Conservation (phyloP, 345 rosid species). For the Eutrema japonicum region DNA sequence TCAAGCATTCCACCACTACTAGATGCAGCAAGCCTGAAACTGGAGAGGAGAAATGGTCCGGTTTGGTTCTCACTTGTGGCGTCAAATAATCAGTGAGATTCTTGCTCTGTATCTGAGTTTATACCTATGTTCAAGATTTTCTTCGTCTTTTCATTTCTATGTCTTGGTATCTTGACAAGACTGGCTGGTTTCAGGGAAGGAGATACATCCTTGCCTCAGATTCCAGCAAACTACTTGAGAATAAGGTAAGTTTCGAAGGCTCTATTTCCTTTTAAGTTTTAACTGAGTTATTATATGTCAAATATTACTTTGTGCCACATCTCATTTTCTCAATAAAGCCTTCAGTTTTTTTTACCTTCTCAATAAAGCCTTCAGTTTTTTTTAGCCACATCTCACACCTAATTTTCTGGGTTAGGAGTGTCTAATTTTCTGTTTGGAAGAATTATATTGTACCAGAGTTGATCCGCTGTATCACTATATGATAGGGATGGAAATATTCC, state of each 20-base stretch:
- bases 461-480: slow-evolving; percentile 19
- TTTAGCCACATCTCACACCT: slow-evolving; percentile 20
- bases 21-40: slow-evolving; percentile 56
- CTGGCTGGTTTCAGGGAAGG: slow-evolving; percentile 70
- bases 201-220: slow-evolving; percentile 79
- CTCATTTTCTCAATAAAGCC: slow-evolving; percentile 6
- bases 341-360: background rate
- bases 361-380: background rate
- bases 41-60: slow-evolving; percentile 66
- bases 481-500: slow-evolving; percentile 87
- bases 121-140: slow-evolving; percentile 9
- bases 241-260: slow-evolving; percentile 63
- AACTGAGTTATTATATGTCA: background rate
- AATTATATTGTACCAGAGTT: slow-evolving; percentile 20
- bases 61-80: slow-evolving; percentile 98
- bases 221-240: slow-evolving; percentile 77
- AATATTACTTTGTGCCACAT: background rate
- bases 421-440: slow-evolving; percentile 11
- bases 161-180: slow-evolving; percentile 35
- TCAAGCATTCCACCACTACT: slow-evolving; percentile 58
- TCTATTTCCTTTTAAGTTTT: slow-evolving; percentile 15
- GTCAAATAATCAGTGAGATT: slow-evolving; percentile 80
- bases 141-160: slow-evolving; percentile 7
- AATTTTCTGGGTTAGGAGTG: slow-evolving; percentile 5
- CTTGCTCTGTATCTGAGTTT: slow-evolving; percentile 16